These are phyloP conservation scores for Paraconiothyrium brasiliense DNA, from an alignment of 2,329 filamentous ascomycete species.

Conservation along the genomic window DNA sequence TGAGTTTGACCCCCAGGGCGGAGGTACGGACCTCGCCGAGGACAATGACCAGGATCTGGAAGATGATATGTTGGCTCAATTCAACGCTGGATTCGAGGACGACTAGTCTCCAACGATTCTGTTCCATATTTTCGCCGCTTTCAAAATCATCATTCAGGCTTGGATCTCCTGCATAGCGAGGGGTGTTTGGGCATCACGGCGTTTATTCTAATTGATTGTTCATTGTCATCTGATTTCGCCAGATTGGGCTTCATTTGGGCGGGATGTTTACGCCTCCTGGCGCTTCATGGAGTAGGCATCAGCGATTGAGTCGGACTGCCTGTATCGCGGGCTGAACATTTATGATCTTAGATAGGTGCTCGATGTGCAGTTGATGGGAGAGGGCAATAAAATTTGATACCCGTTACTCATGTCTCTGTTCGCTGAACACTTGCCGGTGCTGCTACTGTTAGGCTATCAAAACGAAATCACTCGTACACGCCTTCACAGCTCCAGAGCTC, in stretches of 20 bases:
- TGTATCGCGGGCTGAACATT: conserved; percentile 16
- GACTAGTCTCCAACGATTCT: conserved; percentile 16
- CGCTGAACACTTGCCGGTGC: background rate
- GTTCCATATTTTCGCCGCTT: background rate
- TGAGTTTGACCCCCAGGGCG: conserved; percentile 46
- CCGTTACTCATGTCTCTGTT: background rate
- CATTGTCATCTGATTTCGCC: background rate
- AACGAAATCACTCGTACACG: background rate
- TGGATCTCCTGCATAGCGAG: conserved; percentile 45
- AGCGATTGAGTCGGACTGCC: background rate
- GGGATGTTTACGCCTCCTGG: background rate
- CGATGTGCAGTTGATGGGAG: background rate
- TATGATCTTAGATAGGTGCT: background rate
- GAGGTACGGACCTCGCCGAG: conserved; percentile 52
- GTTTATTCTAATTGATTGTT: conserved; percentile 3
- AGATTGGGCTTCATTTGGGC: background rate
- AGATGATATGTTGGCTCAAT: conserved; percentile 54
- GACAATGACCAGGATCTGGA: conserved; percentile 64
- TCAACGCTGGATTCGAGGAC: conserved; percentile 33
- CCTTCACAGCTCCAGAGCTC: background rate
- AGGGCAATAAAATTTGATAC: background rate
- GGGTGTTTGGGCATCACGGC: conserved; percentile 32
- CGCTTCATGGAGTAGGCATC: background rate
- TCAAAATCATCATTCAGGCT: background rate
- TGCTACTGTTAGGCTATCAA: background rate